Evolutionary conservation across 495 filamentous ascomycete species (phyloP), one percentile per base, ranked within the genome.

Genomic region (Neurospora hispaniola): DNA sequence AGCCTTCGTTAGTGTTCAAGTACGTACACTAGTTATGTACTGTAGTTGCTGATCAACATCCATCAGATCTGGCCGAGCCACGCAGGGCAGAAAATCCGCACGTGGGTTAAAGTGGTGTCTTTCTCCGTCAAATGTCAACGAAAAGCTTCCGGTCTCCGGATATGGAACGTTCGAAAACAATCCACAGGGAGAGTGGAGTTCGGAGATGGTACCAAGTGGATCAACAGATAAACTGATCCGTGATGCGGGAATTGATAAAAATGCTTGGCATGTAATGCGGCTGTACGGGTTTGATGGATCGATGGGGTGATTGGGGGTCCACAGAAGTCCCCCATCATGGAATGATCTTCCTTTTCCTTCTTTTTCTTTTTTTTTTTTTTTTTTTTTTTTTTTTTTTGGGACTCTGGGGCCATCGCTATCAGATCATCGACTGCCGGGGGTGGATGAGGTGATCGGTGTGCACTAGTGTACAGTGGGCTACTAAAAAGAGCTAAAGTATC

Each of bases 221-320:
- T 27, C 54, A 14, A 35, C 2, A 66, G 54, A 35, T 66, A 66
- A 62, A 62, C 20, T 62, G 54, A 66, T 66, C 54, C 27, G 27
- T 66, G 27, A 35, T 35, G 54, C 74, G 41, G 41, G 71, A 76
- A 78, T 72, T 74, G 79, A 80, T 78, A 80, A 80, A 75, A 79
- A 73, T 8, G 69, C 77, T 80, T 79, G 78, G 78, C 78, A 42
- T 14, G 23, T 27, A 59, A 20, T 23, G 23, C 48, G 20, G 20
- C 48, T 59, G 48, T 59, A 59, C 20, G 23, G 20, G 14, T 48
- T 38, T 38, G 35, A 38, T 38, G 4, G 35, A 38, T 6, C 5
- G n/a, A 20, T 48, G 44, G 44, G 44, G 10, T 48, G 44, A 48
- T 48, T 48, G 44, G 18, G 9, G 44, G 54, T 66, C 54, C 54